phyloP scores from a whole-genome alignment of 202 grass and related monocot species.

The Eragrostis tef region DNA sequence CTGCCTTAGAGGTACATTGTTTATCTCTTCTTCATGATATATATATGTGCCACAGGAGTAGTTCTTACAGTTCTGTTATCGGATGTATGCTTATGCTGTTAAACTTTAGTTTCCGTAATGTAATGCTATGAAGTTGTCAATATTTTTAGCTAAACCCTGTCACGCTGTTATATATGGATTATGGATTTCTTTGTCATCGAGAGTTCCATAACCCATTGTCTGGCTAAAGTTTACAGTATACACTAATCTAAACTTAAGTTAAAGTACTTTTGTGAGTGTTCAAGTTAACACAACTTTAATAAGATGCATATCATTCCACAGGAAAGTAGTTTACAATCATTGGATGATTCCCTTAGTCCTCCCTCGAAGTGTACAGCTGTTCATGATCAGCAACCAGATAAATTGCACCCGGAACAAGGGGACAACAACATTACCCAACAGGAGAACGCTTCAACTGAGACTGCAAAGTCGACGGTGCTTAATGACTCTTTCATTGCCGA shows the following conservation, averaged over 20 bases:
- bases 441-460: conserved; percentile 65
- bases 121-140: background rate
- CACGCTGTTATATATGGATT: conserved; percentile 25
- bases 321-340: conserved; percentile 53
- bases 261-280: conserved; percentile 30
- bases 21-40: conserved; percentile 50
- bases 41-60: conserved; percentile 24
- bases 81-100: conserved; percentile 19
- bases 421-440: conserved; percentile 40
- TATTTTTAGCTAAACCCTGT: conserved; percentile 32
- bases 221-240: conserved; percentile 20
- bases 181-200: background rate
- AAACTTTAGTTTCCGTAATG: background rate
- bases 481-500: conserved; percentile 64
- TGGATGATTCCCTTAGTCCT: conserved; percentile 52
- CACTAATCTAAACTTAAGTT: background rate
- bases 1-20: conserved; percentile 66
- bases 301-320: conserved; percentile 50
- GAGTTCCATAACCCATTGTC: background rate
- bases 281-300: conserved; percentile 36
- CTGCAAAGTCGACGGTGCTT: conserved; percentile 59
- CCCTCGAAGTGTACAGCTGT: conserved; percentile 43
- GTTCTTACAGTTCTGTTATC: conserved; percentile 11
- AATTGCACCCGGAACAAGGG: conserved; percentile 45
- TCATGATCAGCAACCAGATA: conserved; percentile 33